Base-by-base conservation (phyloP, 495 filamentous ascomycete species). In the Penicillium turbatum region DNA sequence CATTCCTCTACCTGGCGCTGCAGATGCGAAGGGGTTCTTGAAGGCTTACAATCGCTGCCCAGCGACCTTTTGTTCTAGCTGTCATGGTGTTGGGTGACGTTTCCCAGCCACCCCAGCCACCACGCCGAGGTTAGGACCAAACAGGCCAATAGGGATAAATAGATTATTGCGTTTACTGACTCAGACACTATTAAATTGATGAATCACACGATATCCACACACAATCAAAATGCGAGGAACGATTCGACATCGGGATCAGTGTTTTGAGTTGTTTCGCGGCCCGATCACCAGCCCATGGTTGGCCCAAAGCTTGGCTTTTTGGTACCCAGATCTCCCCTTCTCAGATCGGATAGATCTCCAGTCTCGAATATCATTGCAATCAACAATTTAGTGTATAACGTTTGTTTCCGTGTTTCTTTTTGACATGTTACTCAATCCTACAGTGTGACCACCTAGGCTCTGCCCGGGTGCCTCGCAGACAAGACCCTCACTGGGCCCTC, bases 31-130 rank as follows among this genome's bases (percentile, higher is more conserved):
- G 35, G 48, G 47, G 53, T 42, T 53, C 31, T 49, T 55, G 30
- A 27, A 30, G 29, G 41, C 48, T 36, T 37, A 21, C 39, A 51
- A 41, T 52, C 46, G 53, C 48, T 54, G 48, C 48, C 39, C 37
- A 53, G 49, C 50, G 50, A 52, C 57, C 32, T 64, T 66, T 66
- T 64, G 57, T n/a, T 59, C 60, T 62, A 51, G 59, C 51, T 62
- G 44, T 54, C 46, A 52, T 36, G 30, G 47, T 57, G 51, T 51
- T 56, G 55, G 56, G 60, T 42, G 51, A 42, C 57, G 51, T 16
- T 30, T 59, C 63, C 64, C 64, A 66, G 64, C 64, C 64, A 54
- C 64, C 64, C 64, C 64, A 66, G 64, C 64, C 64, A 54, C 63
- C 60, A 55, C 51, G 39, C 31, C 36, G 36, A 44, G 43, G 12